Evolutionary conservation across 225 moss, liverwort and hornwort genomes (phyloP), one percentile per base, ranked within the genome.

Genomic region (Takakia lepidozioides): DNA sequence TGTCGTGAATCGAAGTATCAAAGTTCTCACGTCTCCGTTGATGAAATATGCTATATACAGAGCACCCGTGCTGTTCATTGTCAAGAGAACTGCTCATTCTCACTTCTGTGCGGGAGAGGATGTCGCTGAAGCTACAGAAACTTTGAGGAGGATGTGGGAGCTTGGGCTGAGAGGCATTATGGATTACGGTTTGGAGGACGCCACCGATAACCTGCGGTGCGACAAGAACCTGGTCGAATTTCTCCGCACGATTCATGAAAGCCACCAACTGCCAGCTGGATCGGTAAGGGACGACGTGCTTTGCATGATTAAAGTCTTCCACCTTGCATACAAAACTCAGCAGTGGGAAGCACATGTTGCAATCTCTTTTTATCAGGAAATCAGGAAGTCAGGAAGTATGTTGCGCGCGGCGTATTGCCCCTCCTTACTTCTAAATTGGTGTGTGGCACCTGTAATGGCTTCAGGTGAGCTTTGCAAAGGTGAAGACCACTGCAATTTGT

Each of bases 121-220:
- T 55, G 62, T 72, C 5, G 71, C 57, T 18, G 90, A 90, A 62
- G 95, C 88, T 40, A 74, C 82, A 11, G 60, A 18, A 19, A 82
- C 87, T 11, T 60, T 98, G 56, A 73, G 62, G 38, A 74, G 87
- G 65, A 65, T 90, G 87, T 80, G 90, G 90, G 80, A 90, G 44
- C 55, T 90, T 15, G 95, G 90, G 2, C 56, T 98, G 19, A 68
- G 59, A 35, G 90, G 87, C 41, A 72, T 88, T 27, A 51, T 90
- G 55, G 95, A 90, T 54, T 90, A 98, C 45, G 76, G 87, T 57
- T 67, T 80, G 58, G 95, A 98, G 60, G 95, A 98, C 47, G 95
- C 87, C 19, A 73, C 68, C 30, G 80, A 84, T 57, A 87, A 82
- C 53, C 45, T 59, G 50, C 62, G 76, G 14, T 98, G 95, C 58